Evolutionary conservation across 2,329 filamentous ascomycete genomes (phyloP).

Genomic region (Beauveria pseudobassiana): DNA sequence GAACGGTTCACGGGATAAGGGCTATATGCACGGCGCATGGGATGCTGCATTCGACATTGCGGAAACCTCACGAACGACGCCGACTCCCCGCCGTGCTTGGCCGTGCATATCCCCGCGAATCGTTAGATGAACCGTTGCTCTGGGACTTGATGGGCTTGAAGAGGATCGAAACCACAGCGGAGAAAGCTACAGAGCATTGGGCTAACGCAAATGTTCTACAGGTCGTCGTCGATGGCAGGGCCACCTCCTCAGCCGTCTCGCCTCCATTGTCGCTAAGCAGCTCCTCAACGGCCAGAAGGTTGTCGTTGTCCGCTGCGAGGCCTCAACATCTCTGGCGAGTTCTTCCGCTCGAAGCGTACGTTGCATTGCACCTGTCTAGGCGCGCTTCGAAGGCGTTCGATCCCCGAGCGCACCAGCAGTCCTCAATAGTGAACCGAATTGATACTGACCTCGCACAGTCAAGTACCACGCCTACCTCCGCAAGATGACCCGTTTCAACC

Average conservation of each 20-base stretch:
- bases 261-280: slow-evolving; percentile 98
- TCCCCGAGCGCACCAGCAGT: slow-evolving; percentile 17
- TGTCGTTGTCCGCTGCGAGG: slow-evolving; percentile 96
- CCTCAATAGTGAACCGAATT: neutral
- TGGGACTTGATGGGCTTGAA: neutral
- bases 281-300: slow-evolving; percentile 99
- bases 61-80: neutral
- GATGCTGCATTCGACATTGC: neutral
- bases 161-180: neutral
- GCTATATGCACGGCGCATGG: neutral
- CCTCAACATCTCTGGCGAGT: slow-evolving; percentile 99
- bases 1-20: neutral
- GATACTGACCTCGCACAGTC: slow-evolving; percentile 60
- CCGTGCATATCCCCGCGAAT: slow-evolving; percentile 1
- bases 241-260: slow-evolving; percentile 98
- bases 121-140: neutral
- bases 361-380: slow-evolving; percentile 26
- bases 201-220: slow-evolving; percentile 30
- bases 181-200: slow-evolving; percentile 9
- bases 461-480: slow-evolving; percentile 99
- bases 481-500: slow-evolving; percentile 99
- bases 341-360: slow-evolving; percentile 99
- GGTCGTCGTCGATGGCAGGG: slow-evolving; percentile 99
- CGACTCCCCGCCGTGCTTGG: neutral
- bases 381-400: neutral